Evolutionary conservation across 2,329 filamentous ascomycete species (phyloP), one percentile per base, ranked within the genome.

Genomic region (Monilinia fructigena): DNA sequence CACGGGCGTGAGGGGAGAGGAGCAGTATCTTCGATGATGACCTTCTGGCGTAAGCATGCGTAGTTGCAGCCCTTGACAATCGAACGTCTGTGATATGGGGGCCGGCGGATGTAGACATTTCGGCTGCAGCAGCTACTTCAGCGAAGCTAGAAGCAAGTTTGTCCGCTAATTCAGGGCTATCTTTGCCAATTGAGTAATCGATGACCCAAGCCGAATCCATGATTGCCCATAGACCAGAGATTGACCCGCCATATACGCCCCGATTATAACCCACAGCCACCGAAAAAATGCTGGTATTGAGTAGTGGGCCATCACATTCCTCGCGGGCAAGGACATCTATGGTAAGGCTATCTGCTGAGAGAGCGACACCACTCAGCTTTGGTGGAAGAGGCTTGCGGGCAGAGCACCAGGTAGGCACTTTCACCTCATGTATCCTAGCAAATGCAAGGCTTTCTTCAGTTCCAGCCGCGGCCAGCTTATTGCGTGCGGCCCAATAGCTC

Each of bases 171-270:
- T 10, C 35, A 11, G 48, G 23, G 6, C 16, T 55, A 14, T 42
- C 35, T 31, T 63, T 63, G 6, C 60, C 60, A 18, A 63, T 63
- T 6, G 60, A 63, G 12, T 63, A 63, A 54, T 63, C 60, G 1
- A 63, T 3, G 11, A 63, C 23, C 18, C 55, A 63, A 0, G 23
- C 60, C 3, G 60, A 54, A 11, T 63, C 60, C 60, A 63, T 63
- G 1, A 63, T 31, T 4, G 60, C 35, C 60, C 60, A 55, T 12
- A 63, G 26, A 2, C 48, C 60, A 1, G 35, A 55, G 1, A 63
- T 63, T 0, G 60, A 63, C 0, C 60, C 60, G 0, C 60, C 48
- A 20, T 55, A 63, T 2, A 63, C 48, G n/a, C 60, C 60, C 2
- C 48, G 48, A 45, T 42, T 63, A 2, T 42, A 31, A 11, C 60